Evolutionary conservation across 768 basidiomycete genomes (phyloP), one percentile per base, ranked within the genome.

Genomic region (Agaricus sinodeliciosus): DNA sequence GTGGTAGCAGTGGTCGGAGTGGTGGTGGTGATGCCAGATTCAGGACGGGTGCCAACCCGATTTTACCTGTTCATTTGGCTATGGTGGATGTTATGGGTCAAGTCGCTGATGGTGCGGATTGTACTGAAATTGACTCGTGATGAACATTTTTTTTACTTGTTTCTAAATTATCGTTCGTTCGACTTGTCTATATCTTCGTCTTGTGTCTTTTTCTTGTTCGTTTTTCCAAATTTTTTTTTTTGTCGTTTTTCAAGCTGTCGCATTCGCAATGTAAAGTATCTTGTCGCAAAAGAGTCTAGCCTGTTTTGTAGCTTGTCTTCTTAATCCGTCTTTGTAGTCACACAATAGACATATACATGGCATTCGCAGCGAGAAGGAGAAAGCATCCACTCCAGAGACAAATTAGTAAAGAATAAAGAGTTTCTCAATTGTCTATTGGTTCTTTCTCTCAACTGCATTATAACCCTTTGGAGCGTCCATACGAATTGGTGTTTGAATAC

Each of bases 401-500:
- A 7, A 31, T 31, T 31, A 31, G 47, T 28, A 35, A 37, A 37
- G 22, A 37, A 19, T 34, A 35, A 25, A 39, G 37, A 39, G 34
- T 35, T 15, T 4, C 9, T 9, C 13, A 51, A 12, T 4, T 22
- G 26, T 43, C 41, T 76, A 90, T 72, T 90, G 87, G 58, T 71
- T 81, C 77, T 91, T 91, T 74, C 75, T 89, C 64, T 88, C 87
- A 46, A 74, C 72, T 4, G 85, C 82, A 60, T 68, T 81, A 61
- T 77, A 88, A 6, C 79, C 79, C 66, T 82, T 88, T 15, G 84
- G 81, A 8, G 74, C 68, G 54, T 85, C 85, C 35, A 77, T 74
- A 34, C 80, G 72, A 43, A 85, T 60, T 1, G 87, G 82, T 43
- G 79, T 83, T 63, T 90, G 85, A 55, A 91, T 88, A 59, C 84